Base-by-base conservation (phyloP, 495 filamentous ascomycete genomes). In the Elasticomyces elasticus region DNA sequence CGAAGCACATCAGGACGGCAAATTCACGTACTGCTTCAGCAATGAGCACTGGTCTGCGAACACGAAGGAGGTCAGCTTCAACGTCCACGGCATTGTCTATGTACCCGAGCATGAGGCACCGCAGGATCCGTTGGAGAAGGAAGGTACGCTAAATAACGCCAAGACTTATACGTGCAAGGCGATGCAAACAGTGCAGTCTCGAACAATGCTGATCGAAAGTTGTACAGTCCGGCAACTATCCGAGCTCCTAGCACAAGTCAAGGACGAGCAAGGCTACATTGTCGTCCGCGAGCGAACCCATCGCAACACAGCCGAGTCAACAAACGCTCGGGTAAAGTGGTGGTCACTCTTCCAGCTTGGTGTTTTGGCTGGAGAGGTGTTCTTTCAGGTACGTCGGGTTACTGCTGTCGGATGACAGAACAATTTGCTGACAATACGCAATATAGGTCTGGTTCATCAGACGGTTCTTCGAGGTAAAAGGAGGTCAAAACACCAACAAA, bases 11-110 rank as follows among this genome's bases (percentile, higher is more conserved):
- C 67, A 79, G 64, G 92, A 98, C 69, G 92, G 92, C 54, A 86
- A 85, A 69, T 95, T 86, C 75, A 73, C 79, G 54, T 98, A 98
- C 79, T 98, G 92, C 79, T 98, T 98, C 78, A 94, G 89, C 70
- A 98, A 98, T 67, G 92, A 97, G 74, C 83, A 90, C 65, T 96
- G 88, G 84, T 83, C 82, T 46, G 87, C 87, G 25, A 85, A 82
- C 65, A 89, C 81, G 62, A 98, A 98, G 74, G 94, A 97, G 66
- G 90, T 98, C 31, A 92, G 87, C 40, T 98, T 98, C 77, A 97
- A 98, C 69, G 92, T 98, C 22, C 92, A 98, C 69, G 92, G 92
- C 52, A 91, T 97, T 58, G 94, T 98, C 58, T 97, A 97, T 71
- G 88, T 98, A 37, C 84, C 89, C 2, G 92, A 97, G 68, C 74